phyloP scores from a whole-genome alignment of 164 flowering plant species.

The grape (Vitis vinifera) region DNA sequence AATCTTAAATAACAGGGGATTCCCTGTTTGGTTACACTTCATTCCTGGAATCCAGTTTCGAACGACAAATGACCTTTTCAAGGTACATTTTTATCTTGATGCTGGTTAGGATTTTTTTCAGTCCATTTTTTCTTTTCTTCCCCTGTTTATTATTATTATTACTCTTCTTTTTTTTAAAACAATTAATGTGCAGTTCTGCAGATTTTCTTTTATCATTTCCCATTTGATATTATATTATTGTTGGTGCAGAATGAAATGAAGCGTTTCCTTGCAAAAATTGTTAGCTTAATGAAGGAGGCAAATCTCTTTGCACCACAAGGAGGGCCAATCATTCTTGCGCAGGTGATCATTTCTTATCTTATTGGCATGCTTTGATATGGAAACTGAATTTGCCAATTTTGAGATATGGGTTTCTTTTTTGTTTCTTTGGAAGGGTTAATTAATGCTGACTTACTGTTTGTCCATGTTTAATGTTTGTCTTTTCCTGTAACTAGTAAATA shows the following conservation, averaged over 20 bases:
- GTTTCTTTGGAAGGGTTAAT: no score
- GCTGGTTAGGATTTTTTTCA: not conserved
- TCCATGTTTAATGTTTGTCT: no score
- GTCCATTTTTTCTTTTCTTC: not conserved
- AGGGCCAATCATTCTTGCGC: conserved; percentile 70
- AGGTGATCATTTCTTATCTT: conserved; percentile 30
- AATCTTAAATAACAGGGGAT: conserved; percentile 41
- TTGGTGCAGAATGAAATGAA: conserved; percentile 49
- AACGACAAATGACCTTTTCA: conserved; percentile 48
- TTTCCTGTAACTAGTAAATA: no score
- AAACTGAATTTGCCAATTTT: not conserved
- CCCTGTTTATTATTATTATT: not conserved
- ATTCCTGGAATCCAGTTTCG: conserved; percentile 67
- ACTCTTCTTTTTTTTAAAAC: not conserved
- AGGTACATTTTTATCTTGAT: conserved; percentile 30
- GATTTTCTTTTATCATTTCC: not conserved
- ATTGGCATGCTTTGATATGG: conserved; percentile 5
- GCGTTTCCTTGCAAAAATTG: conserved; percentile 49
- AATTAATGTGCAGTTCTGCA: not conserved
- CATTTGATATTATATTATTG: not conserved
- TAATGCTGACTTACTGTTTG: no score
- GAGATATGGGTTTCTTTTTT: no score
- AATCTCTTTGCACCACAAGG: conserved; percentile 63
- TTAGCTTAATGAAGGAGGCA: conserved; percentile 51
- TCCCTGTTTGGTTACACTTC: conserved; percentile 67